These are phyloP conservation scores for Cynanchum wilfordii DNA, from an alignment of 257 asterid genomes.

Conservation along the genomic window DNA sequence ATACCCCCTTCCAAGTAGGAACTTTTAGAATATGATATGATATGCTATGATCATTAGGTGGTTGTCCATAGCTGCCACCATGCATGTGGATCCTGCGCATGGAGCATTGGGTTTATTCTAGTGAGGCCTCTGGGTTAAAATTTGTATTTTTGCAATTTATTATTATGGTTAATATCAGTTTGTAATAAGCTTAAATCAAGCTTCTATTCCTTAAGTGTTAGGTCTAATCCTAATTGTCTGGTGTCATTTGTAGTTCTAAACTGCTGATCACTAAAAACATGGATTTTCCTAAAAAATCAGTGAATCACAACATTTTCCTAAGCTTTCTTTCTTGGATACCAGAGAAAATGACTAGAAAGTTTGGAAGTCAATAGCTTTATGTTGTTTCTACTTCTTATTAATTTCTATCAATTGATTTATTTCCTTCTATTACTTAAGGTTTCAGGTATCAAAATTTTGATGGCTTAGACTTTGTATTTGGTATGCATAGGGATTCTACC, in stretches of 20 bases:
- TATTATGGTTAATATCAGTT: background rate
- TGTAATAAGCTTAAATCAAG: background rate
- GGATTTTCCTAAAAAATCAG: background rate
- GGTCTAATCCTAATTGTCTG: background rate
- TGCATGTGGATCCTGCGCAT: no score
- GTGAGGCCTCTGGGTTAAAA: background rate
- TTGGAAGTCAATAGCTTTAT: background rate
- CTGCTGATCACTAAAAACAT: background rate
- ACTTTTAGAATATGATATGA: no score
- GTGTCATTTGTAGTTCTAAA: background rate
- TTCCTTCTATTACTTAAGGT: background rate
- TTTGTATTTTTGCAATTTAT: background rate
- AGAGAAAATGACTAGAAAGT: background rate
- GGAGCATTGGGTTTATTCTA: no score
- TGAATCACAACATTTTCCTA: background rate
- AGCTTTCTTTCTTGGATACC: background rate
- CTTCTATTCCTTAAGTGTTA: background rate
- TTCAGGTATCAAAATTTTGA: background rate
- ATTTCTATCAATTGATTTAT: no score
- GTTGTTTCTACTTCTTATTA: conserved; percentile 11
- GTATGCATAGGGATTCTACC: background rate
- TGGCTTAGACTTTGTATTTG: background rate
- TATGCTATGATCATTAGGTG: no score
- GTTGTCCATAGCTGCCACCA: no score
- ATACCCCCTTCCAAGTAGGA: no score